A percentile compares a stretch with the other conserved stretches of the same genome.
phyloP scores from a whole-genome alignment of 176 grass and related monocot genomes.

The Aegilops tauschii region DNA sequence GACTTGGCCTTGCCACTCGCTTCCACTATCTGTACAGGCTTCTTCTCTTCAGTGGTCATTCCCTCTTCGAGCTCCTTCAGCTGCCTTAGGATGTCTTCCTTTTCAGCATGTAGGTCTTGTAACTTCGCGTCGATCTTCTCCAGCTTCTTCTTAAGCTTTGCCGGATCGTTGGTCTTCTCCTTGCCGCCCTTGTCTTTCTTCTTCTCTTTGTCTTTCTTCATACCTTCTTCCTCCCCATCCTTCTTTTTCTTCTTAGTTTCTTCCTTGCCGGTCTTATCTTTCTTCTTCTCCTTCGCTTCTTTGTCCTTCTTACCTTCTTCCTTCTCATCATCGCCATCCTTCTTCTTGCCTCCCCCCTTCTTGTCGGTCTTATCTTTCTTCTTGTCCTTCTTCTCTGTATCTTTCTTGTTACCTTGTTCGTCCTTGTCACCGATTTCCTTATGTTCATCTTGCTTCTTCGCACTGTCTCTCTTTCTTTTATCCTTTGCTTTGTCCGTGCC shows the following conservation, averaged over 20 bases:
- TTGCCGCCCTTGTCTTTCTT: conserved; percentile 37
- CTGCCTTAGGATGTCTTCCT: conserved; percentile 57
- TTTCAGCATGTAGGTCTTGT: conserved; percentile 57
- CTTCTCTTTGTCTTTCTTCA: conserved; percentile 11
- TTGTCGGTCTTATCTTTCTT: conserved; percentile 41
- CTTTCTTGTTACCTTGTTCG: conserved; percentile 28
- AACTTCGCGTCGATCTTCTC: conserved; percentile 54
- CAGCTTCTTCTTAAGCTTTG: conserved; percentile 50
- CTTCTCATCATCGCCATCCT: conserved; percentile 1
- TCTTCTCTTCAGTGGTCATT: conserved; percentile 25
- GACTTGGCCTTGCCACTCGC: conserved; percentile 3
- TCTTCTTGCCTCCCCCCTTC: conserved; percentile 18
- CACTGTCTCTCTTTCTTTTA: conserved; percentile 33
- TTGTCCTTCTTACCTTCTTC: conserved; percentile 23
- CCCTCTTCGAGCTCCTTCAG: conserved; percentile 41
- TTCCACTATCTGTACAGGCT: conserved; percentile 19
- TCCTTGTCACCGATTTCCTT: not conserved
- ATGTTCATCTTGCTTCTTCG: conserved; percentile 32
- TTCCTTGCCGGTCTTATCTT: conserved; percentile 22
- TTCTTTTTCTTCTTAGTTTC: conserved; percentile 21
- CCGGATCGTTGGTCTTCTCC: conserved; percentile 31
- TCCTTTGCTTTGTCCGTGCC: not conserved
- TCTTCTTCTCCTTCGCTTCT: conserved; percentile 34
- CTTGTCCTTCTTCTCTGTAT: conserved; percentile 33
- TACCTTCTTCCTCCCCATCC: too few species aligned